phyloP scores from a whole-genome alignment of 495 filamentous ascomycete species.

The Penicillium canescens region DNA sequence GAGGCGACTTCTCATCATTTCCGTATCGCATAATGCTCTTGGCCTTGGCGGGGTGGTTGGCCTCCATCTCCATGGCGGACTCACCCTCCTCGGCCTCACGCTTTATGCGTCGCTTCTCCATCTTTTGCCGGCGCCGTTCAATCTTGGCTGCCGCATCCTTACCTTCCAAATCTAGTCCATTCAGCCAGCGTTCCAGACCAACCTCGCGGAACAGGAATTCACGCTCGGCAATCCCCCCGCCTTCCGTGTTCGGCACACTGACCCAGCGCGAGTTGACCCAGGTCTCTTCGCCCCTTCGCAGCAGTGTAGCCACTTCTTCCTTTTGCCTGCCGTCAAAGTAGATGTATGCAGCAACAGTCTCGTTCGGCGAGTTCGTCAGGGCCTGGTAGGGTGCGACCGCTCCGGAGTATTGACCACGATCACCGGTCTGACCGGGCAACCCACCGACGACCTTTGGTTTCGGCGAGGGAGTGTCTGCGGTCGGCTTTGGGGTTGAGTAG shows the following conservation, averaged over 20 bases:
- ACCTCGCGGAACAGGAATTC: constrained; percentile 99
- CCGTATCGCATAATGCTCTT: constrained; percentile 76
- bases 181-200: constrained; percentile 92
- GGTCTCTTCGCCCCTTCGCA: constrained; percentile 92
- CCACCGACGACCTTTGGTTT: constrained; percentile 76
- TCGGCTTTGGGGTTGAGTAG: constrained; percentile 81
- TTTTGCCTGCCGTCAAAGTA: constrained; percentile 96
- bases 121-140: constrained; percentile 80
- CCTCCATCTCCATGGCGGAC: constrained; percentile 54
- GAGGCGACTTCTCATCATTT: constrained; percentile 66
- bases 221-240: constrained; percentile 89
- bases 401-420: constrained; percentile 54
- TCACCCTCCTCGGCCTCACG: constrained; percentile 50
- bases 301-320: constrained; percentile 93
- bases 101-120: constrained; percentile 79
- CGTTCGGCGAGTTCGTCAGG: constrained; percentile 83
- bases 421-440: constrained; percentile 56
- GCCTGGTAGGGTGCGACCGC: constrained; percentile 84
- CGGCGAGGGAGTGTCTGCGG: constrained; percentile 69
- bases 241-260: constrained; percentile 85
- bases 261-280: constrained; percentile 99
- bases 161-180: constrained; percentile 88
- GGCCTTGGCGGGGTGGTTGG: constrained; percentile 38
- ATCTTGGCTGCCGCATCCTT: constrained; percentile 86
- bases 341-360: constrained; percentile 97